Conservation (phyloP, 179 eudicot species). For the Actinidia chinensis region DNA sequence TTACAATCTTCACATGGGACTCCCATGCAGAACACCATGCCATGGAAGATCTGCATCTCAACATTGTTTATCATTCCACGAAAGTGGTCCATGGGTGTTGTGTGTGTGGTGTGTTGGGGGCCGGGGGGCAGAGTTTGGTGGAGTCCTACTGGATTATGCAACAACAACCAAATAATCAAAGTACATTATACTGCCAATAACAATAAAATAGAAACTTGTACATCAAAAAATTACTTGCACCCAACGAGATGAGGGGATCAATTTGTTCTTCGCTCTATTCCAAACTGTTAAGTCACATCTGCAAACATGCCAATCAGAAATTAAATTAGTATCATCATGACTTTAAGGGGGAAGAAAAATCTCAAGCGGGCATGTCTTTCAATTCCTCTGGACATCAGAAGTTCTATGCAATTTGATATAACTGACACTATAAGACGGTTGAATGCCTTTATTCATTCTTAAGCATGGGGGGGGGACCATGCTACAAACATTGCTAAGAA, state of each 20-base stretch:
- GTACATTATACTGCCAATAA: neutral
- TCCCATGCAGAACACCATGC: neutral
- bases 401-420: neutral
- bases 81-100: neutral
- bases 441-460: neutral
- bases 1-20: neutral
- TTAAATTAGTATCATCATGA: neutral
- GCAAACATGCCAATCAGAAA: constrained; percentile 24
- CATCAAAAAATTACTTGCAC: constrained; percentile 72
- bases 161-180: neutral
- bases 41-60: neutral
- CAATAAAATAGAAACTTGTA: neutral
- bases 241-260: constrained; percentile 81
- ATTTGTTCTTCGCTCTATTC: constrained; percentile 96
- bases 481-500: neutral
- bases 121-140: neutral
- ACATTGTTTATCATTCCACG: neutral
- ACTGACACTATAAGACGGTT: neutral
- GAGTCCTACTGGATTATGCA: constrained; percentile 3
- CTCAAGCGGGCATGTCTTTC: neutral
- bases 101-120: too few species aligned
- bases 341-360: neutral
- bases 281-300: constrained; percentile 90
- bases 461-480: neutral
- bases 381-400: neutral